Percentiles rank a stretch among this genome's conserved stretches.
phyloP scores from a whole-genome alignment of 2,329 filamentous ascomycete species.

The Diplodia mutila region DNA sequence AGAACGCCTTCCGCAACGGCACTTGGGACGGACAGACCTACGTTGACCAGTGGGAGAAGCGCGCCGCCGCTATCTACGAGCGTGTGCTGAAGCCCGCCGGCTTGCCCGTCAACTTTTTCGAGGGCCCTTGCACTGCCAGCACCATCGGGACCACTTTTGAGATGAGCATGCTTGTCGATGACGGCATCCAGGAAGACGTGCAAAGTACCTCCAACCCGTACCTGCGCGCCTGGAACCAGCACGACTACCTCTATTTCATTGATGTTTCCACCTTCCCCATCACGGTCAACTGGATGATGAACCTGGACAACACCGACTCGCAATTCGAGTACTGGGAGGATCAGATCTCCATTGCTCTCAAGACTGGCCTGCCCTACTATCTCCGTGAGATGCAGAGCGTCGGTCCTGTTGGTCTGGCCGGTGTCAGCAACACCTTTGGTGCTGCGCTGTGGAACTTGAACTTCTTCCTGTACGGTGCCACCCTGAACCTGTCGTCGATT shows the following conservation, averaged over 20 bases:
- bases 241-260: constrained; percentile 59
- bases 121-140: constrained; percentile 54
- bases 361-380: constrained; percentile 52
- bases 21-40: constrained; percentile 51
- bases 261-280: constrained; percentile 50
- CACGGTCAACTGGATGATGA: constrained; percentile 51
- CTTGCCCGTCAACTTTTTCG: constrained; percentile 51
- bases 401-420: constrained; percentile 52
- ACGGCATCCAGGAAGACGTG: constrained; percentile 44
- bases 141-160: constrained; percentile 57
- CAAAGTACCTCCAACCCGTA: constrained; percentile 41
- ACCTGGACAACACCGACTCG: constrained; percentile 50
- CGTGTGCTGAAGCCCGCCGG: constrained; percentile 49
- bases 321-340: constrained; percentile 54
- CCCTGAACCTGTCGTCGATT: constrained; percentile 52
- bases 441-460: constrained; percentile 58
- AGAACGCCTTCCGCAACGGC: constrained; percentile 52
- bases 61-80: constrained; percentile 50
- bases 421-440: constrained; percentile 54
- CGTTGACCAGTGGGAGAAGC: constrained; percentile 51
- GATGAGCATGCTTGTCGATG: constrained; percentile 46
- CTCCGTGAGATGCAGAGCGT: constrained; percentile 57
- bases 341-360: constrained; percentile 48
- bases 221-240: constrained; percentile 55
- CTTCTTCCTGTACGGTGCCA: constrained; percentile 56